Conservation (phyloP, 2,329 filamentous ascomycete species). For the Venturia aucupariae region DNA sequence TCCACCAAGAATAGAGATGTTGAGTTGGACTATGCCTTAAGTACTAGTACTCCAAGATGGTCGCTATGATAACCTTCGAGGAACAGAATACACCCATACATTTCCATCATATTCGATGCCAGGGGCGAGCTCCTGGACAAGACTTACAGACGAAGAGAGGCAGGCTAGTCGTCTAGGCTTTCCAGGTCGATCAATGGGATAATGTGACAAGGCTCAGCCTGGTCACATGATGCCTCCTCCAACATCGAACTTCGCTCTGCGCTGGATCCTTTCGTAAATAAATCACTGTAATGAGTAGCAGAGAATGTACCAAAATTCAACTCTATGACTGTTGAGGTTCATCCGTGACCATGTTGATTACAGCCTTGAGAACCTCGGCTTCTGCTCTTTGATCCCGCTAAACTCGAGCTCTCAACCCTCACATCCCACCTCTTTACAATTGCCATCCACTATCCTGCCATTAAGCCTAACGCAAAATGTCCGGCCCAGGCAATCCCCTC, state of each 20-base stretch:
- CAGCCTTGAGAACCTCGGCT: neutral
- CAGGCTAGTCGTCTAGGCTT: too few species aligned
- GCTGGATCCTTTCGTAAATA: neutral
- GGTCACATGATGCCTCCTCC: neutral
- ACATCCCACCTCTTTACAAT: neutral
- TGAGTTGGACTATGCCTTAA: too few species aligned
- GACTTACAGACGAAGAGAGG: too few species aligned
- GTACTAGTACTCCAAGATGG: too few species aligned
- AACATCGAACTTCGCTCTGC: neutral
- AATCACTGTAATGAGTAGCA: neutral
- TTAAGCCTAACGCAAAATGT: neutral
- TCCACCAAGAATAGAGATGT: too few species aligned
- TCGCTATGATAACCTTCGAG: too few species aligned
- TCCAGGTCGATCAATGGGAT: too few species aligned
- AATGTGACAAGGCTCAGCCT: neutral
- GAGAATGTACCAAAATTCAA: neutral
- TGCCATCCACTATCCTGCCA: neutral
- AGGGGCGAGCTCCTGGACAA: too few species aligned
- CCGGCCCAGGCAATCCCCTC: slow-evolving; percentile 10
- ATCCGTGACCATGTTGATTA: neutral
- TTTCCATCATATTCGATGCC: too few species aligned
- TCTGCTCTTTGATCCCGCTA: neutral
- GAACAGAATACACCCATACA: too few species aligned
- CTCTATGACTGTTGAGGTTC: neutral
- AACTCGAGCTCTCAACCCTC: neutral